Percentiles rank a stretch among this genome's conserved stretches.
phyloP scores from a whole-genome alignment of 129 eudicot genomes.

The Sambucus nigra region DNA sequence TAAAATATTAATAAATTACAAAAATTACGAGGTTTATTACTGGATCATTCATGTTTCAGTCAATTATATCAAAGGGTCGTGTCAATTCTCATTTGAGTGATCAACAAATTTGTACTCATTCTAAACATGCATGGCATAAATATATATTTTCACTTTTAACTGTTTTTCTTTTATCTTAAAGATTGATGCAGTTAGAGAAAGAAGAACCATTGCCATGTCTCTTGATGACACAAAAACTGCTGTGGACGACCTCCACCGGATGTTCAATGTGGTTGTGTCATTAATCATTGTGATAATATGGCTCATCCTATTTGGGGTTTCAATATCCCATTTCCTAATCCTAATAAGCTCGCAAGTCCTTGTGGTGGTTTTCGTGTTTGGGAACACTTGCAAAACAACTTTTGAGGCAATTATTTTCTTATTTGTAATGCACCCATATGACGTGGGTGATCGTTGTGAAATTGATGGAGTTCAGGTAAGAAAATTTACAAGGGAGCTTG shows the following conservation, averaged over 20 bases:
- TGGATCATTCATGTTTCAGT: too few relatives aligned
- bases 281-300: constrained; percentile 7
- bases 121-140: too few relatives aligned
- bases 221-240: constrained; percentile 19
- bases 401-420: constrained; percentile 24
- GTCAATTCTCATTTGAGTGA: too few relatives aligned
- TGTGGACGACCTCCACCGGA: constrained; percentile 13
- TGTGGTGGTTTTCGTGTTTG: constrained; percentile 9
- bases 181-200: constrained; percentile 11
- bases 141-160: too few relatives aligned
- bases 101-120: too few relatives aligned
- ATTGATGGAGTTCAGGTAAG: constrained; percentile 20
- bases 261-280: constrained; percentile 6
- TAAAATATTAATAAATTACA: not conserved
- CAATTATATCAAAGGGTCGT: too few relatives aligned
- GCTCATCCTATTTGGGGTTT: constrained; percentile 10
- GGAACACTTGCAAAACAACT: constrained; percentile 14
- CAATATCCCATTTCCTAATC: constrained; percentile 1
- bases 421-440: constrained; percentile 25
- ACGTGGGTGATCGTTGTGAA: constrained; percentile 29
- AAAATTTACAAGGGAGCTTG: not conserved
- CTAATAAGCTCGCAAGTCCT: constrained; percentile 14
- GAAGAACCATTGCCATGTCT: constrained; percentile 16
- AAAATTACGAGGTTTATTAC: not conserved
- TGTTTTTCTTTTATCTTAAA: not conserved